Evolutionary conservation across 805 yeast genomes (phyloP), one percentile per base, ranked within the genome.

Genomic region (Suhomyces sp.): DNA sequence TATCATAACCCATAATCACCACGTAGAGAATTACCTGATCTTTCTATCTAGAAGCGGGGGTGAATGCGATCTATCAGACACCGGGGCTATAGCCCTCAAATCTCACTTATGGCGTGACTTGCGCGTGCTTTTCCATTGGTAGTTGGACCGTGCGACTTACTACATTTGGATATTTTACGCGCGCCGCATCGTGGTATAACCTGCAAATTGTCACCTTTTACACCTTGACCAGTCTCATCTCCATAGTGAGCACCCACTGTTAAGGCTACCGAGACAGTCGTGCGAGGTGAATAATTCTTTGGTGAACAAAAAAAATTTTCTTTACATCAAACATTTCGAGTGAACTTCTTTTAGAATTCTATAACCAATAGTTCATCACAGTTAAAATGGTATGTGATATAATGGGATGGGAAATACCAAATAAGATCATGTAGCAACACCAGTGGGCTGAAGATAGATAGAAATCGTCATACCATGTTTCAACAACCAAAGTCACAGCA

Each of bases 381-480:
- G 47, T 48, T 26, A 53, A 47, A 53, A 53, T 53, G 56, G 56
- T 53, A 53, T 53, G 56, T 53, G 44, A 26, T 19, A 31, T 13
- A 45, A 45, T 29, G 35, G 26, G 24, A 26, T 23, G 22, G 47
- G n/a, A 17, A 27, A 45, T 27, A 38, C 42, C 42, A 38, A 17
- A 19, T 10, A 19, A 38, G 42, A 38, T 17, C 42, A 38, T 19
- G 42, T 10, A 19, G 24, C 24, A 19, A 12, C 24, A 17, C 10
- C 17, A 38, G 42, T 38, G 42, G 42, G 19, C 42, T 19, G 24
- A 38, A 38, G 42, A 38, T 17, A 38, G 42, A 17, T 38, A 7
- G 24, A 17, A 8, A 19, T 17, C 24, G 22, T 8, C 13, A 9
- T n/a, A 35, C 13, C 36, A 6, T 7, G 7, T n/a, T 33, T 33